phyloP scores from a whole-genome alignment of 805 yeast species.

The Candida ficus region DNA sequence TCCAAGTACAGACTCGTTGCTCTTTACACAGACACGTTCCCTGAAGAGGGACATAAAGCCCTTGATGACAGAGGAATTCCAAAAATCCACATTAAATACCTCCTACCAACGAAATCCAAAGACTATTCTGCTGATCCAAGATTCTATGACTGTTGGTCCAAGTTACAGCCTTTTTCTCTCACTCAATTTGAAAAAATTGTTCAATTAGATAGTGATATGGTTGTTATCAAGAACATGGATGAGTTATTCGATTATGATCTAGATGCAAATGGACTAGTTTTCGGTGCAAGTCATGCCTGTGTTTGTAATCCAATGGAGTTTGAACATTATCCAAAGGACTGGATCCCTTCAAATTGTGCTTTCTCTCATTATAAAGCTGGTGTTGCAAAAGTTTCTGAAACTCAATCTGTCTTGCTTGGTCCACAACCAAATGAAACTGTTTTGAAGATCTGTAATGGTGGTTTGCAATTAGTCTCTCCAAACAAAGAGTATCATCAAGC shows the following conservation, averaged over 20 bases:
- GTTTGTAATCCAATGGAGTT: slow-evolving; percentile 53
- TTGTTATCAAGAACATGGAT: slow-evolving; percentile 52
- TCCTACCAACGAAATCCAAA: slow-evolving; percentile 39
- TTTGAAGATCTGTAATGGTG: slow-evolving; percentile 53
- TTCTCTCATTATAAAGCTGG: slow-evolving; percentile 35
- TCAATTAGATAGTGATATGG: slow-evolving; percentile 57
- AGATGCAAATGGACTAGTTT: slow-evolving; percentile 28
- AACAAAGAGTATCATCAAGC: slow-evolving; percentile 29
- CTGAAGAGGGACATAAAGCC: slow-evolving; percentile 34
- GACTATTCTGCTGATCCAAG: slow-evolving; percentile 46
- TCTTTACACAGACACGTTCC: slow-evolving; percentile 45
- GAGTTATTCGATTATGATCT: slow-evolving; percentile 47
- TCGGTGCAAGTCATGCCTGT: slow-evolving; percentile 60
- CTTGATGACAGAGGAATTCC: slow-evolving; percentile 37
- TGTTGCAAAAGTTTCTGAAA: slow-evolving; percentile 10
- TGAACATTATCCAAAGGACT: slow-evolving; percentile 48
- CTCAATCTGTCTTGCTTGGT: slow-evolving; percentile 27
- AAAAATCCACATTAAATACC: slow-evolving; percentile 35
- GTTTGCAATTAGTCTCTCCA: slow-evolving; percentile 48
- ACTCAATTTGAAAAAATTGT: slow-evolving; percentile 47
- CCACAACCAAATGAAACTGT: slow-evolving; percentile 36
- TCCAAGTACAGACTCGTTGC: slow-evolving; percentile 49
- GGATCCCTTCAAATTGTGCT: slow-evolving; percentile 48
- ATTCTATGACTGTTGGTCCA: slow-evolving; percentile 59
- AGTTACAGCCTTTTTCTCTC: slow-evolving; percentile 49